These are phyloP conservation scores for Populus hybrid DNA, from an alignment of 441 rosid genomes.

Conservation along the genomic window DNA sequence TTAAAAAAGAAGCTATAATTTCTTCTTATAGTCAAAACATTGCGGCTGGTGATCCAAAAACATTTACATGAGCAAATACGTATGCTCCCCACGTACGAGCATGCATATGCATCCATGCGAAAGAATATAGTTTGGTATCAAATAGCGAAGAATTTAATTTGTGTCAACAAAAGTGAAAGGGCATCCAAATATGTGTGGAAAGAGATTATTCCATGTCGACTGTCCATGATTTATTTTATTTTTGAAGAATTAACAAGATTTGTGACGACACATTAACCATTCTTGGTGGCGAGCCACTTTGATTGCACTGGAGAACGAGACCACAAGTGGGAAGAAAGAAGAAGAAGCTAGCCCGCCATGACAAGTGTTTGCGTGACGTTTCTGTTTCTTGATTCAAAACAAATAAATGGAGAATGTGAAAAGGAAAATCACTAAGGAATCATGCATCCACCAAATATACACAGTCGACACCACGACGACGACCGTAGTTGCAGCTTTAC, in stretches of 20 bases:
- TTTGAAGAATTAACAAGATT: not conserved
- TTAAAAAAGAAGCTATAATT: too few species aligned
- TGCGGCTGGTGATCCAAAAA: not conserved
- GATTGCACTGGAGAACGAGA: constrained; percentile 51
- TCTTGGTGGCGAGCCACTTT: constrained; percentile 66
- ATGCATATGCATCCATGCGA: not conserved
- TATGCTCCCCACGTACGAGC: not conserved
- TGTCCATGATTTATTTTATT: not conserved
- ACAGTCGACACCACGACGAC: constrained; percentile 17
- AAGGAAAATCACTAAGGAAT: constrained; percentile 36
- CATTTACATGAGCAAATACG: not conserved
- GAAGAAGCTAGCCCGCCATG: constrained; percentile 35
- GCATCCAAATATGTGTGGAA: not conserved
- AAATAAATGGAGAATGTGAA: constrained; percentile 21
- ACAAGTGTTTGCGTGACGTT: constrained; percentile 50
- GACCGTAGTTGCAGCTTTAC: constrained; percentile 22
- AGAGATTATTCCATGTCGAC: not conserved
- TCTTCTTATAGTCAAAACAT: not conserved
- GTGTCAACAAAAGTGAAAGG: not conserved
- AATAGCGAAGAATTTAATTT: not conserved
- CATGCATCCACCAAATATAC: constrained; percentile 22
- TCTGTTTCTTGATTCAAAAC: constrained; percentile 22
- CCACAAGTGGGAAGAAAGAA: constrained; percentile 22
- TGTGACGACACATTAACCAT: constrained; percentile 34
- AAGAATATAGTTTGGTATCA: not conserved